phyloP scores from a whole-genome alignment of 768 basidiomycete genomes.

The Tulasnella sp. region DNA sequence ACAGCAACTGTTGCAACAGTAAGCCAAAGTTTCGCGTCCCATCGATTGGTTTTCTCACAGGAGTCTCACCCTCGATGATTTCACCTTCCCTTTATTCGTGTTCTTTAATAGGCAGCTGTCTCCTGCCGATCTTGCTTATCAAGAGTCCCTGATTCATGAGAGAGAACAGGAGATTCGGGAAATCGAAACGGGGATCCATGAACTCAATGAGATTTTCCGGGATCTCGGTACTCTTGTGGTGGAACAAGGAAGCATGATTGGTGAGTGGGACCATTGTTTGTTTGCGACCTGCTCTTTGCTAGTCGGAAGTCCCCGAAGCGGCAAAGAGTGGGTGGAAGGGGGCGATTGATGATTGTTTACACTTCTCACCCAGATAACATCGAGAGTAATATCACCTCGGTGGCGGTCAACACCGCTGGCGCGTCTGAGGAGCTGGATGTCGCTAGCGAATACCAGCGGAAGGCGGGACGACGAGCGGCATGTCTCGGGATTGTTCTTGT shows the following conservation, averaged over 20 bases:
- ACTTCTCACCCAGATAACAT: constrained; percentile 65
- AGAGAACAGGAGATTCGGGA: constrained; percentile 92
- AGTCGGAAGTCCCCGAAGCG: background rate
- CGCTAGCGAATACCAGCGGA: constrained; percentile 90
- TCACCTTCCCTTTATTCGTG: background rate
- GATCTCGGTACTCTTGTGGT: constrained; percentile 90
- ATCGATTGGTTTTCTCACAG: constrained; percentile 1
- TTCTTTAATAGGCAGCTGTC: constrained; percentile 48
- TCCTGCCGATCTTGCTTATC: constrained; percentile 87
- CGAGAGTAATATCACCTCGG: constrained; percentile 83
- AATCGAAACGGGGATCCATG: constrained; percentile 94
- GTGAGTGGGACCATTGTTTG: constrained; percentile 40
- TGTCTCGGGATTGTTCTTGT: constrained; percentile 85
- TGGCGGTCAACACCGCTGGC: constrained; percentile 70
- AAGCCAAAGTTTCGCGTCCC: constrained; percentile 13
- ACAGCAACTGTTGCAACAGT: constrained; percentile 21
- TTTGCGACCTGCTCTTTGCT: background rate
- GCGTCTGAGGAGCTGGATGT: constrained; percentile 82
- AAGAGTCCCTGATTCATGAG: constrained; percentile 90
- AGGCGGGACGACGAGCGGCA: constrained; percentile 80
- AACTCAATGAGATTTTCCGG: constrained; percentile 91
- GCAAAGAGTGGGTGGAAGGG: constrained; percentile 1
- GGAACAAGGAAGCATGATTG: constrained; percentile 91
- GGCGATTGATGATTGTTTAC: background rate
- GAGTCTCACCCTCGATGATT: background rate